Percentiles rank a stretch among this genome's conserved stretches.
These are phyloP conservation scores for Hypomyces rosellus DNA, from an alignment of 2,329 filamentous ascomycete species.

Conservation along the genomic window DNA sequence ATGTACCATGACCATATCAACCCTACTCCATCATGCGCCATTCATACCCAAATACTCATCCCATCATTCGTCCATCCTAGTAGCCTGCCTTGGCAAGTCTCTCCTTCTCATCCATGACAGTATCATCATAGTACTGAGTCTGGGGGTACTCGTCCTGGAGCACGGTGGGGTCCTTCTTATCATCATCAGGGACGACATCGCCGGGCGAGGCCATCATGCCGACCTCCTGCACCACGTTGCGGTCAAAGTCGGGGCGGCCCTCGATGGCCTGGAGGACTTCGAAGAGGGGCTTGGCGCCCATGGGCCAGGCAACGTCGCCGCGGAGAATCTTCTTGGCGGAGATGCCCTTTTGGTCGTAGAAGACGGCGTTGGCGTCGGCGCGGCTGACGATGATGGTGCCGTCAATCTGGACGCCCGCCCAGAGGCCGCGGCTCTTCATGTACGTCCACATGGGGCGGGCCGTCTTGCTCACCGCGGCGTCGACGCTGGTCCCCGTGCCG, in stretches of 20 bases:
- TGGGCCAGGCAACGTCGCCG: constrained; percentile 35
- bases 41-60: no score
- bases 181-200: constrained; percentile 18
- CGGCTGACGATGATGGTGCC: constrained; percentile 72
- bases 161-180: no score
- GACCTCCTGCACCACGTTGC: constrained; percentile 21
- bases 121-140: no score
- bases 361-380: constrained; percentile 70
- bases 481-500: constrained; percentile 56
- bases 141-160: no score
- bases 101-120: no score
- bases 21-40: no score
- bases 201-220: constrained; percentile 23
- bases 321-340: constrained; percentile 29
- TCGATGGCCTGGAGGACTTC: constrained; percentile 35
- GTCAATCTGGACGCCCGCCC: constrained; percentile 73
- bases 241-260: constrained; percentile 23
- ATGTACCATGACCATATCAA: no score
- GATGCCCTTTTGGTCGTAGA: constrained; percentile 57
- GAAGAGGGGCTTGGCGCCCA: constrained; percentile 30
- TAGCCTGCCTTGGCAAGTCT: no score
- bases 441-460: constrained; percentile 69
- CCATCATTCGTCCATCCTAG: no score
- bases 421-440: constrained; percentile 73
- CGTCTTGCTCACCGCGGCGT: constrained; percentile 25